phyloP scores from a whole-genome alignment of 495 filamentous ascomycete species.

The Aspergillus incahuasiensis region DNA sequence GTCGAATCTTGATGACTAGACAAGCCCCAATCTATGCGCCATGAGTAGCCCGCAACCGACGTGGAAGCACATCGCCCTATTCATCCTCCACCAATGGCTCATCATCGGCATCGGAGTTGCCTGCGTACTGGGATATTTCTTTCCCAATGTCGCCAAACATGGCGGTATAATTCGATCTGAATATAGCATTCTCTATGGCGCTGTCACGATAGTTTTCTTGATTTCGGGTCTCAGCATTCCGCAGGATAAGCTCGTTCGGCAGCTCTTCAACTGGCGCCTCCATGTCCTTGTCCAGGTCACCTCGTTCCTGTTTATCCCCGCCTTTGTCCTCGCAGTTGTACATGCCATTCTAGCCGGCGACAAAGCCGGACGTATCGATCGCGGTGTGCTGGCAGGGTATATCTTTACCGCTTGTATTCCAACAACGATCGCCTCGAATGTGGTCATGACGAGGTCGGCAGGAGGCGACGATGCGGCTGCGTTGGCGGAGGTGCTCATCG shows the following conservation, averaged over 20 bases:
- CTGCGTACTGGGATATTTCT: slow-evolving; percentile 48
- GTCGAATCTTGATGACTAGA: background rate
- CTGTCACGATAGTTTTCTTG: slow-evolving; percentile 50
- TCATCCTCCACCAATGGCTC: slow-evolving; percentile 53
- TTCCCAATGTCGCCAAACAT: slow-evolving; percentile 50
- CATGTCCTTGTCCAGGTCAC: slow-evolving; percentile 48
- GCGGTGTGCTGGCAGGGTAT: slow-evolving; percentile 50
- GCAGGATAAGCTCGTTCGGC: slow-evolving; percentile 45
- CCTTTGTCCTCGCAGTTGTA: slow-evolving; percentile 40
- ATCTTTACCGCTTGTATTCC: slow-evolving; percentile 53
- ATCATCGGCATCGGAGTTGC: slow-evolving; percentile 50
- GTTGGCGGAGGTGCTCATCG: slow-evolving; percentile 50
- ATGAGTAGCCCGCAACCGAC: slow-evolving; percentile 5
- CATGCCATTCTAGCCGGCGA: slow-evolving; percentile 46
- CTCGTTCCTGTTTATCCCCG: slow-evolving; percentile 49
- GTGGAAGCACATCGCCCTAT: slow-evolving; percentile 20
- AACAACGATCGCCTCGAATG: slow-evolving; percentile 55
- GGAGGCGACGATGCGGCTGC: slow-evolving; percentile 54
- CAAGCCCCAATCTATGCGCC: background rate
- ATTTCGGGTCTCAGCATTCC: slow-evolving; percentile 51
- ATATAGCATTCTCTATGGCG: slow-evolving; percentile 52
- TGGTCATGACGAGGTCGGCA: slow-evolving; percentile 52
- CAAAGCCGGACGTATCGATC: slow-evolving; percentile 36
- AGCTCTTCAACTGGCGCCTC: slow-evolving; percentile 49
- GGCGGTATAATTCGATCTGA: slow-evolving; percentile 50